Percentiles rank a stretch among this genome's conserved stretches.
phyloP scores from a whole-genome alignment of 345 rosid genomes.

The Hirschfeldia incana region DNA sequence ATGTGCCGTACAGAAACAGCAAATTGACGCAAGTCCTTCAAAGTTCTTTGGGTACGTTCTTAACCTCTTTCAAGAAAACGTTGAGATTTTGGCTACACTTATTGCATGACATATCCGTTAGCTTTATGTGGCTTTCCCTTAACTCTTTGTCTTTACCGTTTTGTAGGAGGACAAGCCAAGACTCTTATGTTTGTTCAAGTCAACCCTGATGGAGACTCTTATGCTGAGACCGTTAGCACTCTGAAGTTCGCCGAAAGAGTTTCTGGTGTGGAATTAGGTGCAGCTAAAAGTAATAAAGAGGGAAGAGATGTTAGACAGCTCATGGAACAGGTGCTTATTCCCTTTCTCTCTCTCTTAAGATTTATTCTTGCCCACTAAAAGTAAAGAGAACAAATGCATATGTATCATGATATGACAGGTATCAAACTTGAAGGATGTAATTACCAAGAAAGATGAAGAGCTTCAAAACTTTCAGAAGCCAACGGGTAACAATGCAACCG shows the following conservation, averaged over 20 bases:
- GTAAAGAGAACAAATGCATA: neutral
- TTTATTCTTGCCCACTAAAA: neutral
- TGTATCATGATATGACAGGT: slow-evolving; percentile 52
- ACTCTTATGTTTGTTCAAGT: slow-evolving; percentile 98
- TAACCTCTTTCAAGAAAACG: neutral
- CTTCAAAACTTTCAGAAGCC: slow-evolving; percentile 61
- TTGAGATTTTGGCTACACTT: neutral
- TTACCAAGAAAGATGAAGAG: slow-evolving; percentile 79
- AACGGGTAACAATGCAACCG: slow-evolving; percentile 48
- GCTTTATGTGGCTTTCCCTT: slow-evolving; percentile 17
- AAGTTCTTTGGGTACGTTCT: slow-evolving; percentile 78
- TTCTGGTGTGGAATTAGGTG: slow-evolving; percentile 95
- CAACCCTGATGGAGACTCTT: slow-evolving; percentile 89
- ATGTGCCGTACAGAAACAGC: slow-evolving; percentile 96
- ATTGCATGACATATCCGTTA: neutral
- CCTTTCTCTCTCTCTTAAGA: neutral
- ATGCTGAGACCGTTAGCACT: slow-evolving; percentile 87
- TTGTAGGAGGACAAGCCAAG: slow-evolving; percentile 93
- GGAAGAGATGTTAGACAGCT: slow-evolving; percentile 88
- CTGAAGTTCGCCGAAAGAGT: slow-evolving; percentile 95
- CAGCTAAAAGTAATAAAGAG: slow-evolving; percentile 88
- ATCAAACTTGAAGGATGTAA: slow-evolving; percentile 63
- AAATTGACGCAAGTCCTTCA: slow-evolving; percentile 98
- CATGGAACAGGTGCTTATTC: slow-evolving; percentile 71
- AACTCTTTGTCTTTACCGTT: neutral